A percentile compares a stretch with the other conserved stretches of the same genome.
Conservation (phyloP, 2,329 filamentous ascomycete genomes). For the Phaeomoniella chlamydospora region DNA sequence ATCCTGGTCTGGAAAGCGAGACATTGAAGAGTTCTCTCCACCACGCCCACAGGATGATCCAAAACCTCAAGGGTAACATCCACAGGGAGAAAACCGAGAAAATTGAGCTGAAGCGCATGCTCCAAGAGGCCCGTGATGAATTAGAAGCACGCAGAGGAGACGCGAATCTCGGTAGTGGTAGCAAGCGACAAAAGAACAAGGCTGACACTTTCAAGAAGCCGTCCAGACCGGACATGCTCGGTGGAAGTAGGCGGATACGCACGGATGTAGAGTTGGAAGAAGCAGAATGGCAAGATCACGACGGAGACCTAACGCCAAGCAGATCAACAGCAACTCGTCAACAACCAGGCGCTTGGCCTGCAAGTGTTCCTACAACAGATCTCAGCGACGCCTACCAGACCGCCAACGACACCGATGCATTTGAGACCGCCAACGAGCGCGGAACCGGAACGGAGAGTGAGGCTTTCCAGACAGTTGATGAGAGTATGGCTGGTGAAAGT, state of each 20-base stretch:
- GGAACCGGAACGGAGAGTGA: slow-evolving; percentile 69
- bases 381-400: slow-evolving; percentile 63
- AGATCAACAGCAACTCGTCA: slow-evolving; percentile 22
- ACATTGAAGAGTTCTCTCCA: slow-evolving; percentile 87
- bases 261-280: slow-evolving; percentile 73
- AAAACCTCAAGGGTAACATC: slow-evolving; percentile 85
- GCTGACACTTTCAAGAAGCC: slow-evolving; percentile 64
- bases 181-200: slow-evolving; percentile 47
- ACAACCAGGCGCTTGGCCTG: slow-evolving; percentile 12
- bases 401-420: slow-evolving; percentile 59
- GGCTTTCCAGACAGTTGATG: slow-evolving; percentile 85
- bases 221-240: slow-evolving; percentile 56
- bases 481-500: slow-evolving; percentile 54
- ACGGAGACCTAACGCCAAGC: slow-evolving; percentile 43
- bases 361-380: slow-evolving; percentile 23
- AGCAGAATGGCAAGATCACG: slow-evolving; percentile 79
- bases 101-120: slow-evolving; percentile 83
- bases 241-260: slow-evolving; percentile 55
- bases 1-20: slow-evolving; percentile 85
- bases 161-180: slow-evolving; percentile 24
- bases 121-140: slow-evolving; percentile 90
- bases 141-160: slow-evolving; percentile 52
- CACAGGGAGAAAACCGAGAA: slow-evolving; percentile 98
- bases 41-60: slow-evolving; percentile 92
- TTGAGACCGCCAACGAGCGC: slow-evolving; percentile 66